A percentile compares a stretch with the other conserved stretches of the same genome.
These are phyloP conservation scores for Fusarium palustre DNA, from an alignment of 2,329 filamentous ascomycete species.

Conservation along the genomic window DNA sequence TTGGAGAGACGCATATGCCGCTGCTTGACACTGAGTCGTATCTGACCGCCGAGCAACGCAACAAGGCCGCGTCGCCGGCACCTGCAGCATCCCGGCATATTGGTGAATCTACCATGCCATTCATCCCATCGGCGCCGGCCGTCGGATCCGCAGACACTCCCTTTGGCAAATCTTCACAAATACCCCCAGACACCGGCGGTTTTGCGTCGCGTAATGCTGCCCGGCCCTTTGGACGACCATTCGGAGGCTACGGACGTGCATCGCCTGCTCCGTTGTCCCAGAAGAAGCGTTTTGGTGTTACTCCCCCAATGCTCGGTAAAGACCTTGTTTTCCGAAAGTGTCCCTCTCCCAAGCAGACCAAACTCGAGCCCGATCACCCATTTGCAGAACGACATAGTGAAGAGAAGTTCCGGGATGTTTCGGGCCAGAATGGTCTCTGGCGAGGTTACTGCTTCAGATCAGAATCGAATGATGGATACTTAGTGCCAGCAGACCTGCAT, in stretches of 20 bases:
- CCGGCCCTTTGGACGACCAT: conserved; percentile 56
- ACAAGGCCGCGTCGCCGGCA: conserved; percentile 37
- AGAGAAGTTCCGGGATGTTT: conserved; percentile 65
- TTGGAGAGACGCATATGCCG: conserved; percentile 46
- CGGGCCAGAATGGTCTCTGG: conserved; percentile 77
- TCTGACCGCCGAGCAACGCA: conserved; percentile 36
- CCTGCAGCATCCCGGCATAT: conserved; percentile 38
- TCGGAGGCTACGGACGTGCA: conserved; percentile 46
- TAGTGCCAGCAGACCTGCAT: conserved; percentile 59
- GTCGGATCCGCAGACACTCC: conserved; percentile 37
- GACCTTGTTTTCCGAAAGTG: conserved; percentile 86
- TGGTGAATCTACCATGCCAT: conserved; percentile 46
- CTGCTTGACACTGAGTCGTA: conserved; percentile 41
- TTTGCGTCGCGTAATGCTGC: conserved; percentile 49
- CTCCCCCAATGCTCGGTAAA: conserved; percentile 88
- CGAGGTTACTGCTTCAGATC: conserved; percentile 73
- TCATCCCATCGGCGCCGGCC: conserved; percentile 39
- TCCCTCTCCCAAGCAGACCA: conserved; percentile 83
- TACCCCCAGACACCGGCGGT: conserved; percentile 55
- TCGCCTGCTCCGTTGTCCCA: conserved; percentile 54
- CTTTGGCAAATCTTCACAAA: conserved; percentile 49
- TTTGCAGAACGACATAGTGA: conserved; percentile 62
- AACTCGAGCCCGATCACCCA: conserved; percentile 82
- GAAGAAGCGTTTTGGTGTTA: conserved; percentile 64
- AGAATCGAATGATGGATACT: conserved; percentile 51